Base-by-base conservation (phyloP, 495 filamentous ascomycete species). In the Penicillium coffeae region DNA sequence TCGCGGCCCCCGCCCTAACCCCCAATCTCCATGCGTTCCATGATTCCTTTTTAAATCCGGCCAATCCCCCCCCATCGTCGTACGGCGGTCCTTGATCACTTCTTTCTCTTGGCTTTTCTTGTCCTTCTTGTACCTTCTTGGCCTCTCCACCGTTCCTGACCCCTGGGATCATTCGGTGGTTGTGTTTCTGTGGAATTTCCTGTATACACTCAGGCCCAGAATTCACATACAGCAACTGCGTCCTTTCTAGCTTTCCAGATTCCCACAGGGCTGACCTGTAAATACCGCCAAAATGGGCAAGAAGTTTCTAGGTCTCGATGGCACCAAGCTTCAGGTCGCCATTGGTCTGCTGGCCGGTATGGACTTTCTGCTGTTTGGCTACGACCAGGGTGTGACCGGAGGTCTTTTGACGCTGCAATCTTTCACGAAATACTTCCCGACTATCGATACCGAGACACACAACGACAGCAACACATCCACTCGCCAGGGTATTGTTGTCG, bases 291-390 rank as follows among this genome's bases (percentile, higher is more conserved):
- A 69, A 65, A 51, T 46, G 14, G 51, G 59, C 18, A 63, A 43
- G 8, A 46, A 42, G 13, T 87, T 79, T 58, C 78, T 86, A 50
- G 86, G 86, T 66, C 79, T 88, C 46, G 75, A 75, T 54, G 86
- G 86, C 71, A 64, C 71, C 33, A 71, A 70, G 62, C 77, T 89
- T 30, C 85, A 87, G 52, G 70, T 83, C 51, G 84, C 82, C 44
- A 82, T 89, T 45, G 82, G 81, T 34, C 55, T 83, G 8, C 74
- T 88, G 41, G 85, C 85, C 38, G 84, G 85, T 54, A 77, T 83
- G 54, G 85, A 88, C 63, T 89, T 89, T 56, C 63, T 87, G 58
- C 65, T 80, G 2, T 80, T 80, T 50, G 76, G 76, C 42, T 80
- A 80, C 63, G 76, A 80, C 51, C 75, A 79, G 41, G 80, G 80